Base-by-base conservation (phyloP, 495 filamentous ascomycete genomes). In the Annulohypoxylon stygium region DNA sequence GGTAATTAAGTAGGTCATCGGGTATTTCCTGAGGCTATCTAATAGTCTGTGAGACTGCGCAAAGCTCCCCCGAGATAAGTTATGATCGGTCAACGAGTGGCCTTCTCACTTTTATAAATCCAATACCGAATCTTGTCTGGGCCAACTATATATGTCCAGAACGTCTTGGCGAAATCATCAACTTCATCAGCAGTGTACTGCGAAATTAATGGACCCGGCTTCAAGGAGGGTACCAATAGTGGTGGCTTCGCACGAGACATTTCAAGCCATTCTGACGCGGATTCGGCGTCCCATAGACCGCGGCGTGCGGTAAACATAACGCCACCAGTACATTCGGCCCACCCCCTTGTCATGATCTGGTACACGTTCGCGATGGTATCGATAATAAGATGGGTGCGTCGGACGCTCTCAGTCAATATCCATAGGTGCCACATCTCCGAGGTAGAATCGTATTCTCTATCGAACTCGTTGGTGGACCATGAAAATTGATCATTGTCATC, bases 281-380 rank as follows among this genome's bases (percentile, higher is more conserved):
- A 57, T 20, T 57, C 30, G 7, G 53, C 33, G 8, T 57, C 53
- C 53, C 53, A 57, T 14, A 57, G 18, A 2, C 53, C 53, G 7
- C 53, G 26, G 5, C 53, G 53, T 16, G 53, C 53, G 2, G 53
- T 57, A 57, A 57, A 57, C 53, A 57, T 57, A 2, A 37, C 53
- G 33, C 14, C 53, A 23, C 53, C 53, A 3, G 53, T 16, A 18
- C 53, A 37, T 16, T 57, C 53, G 14, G 53, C 33, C 53, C 30
- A 57, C 23, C 30, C 53, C 26, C 10, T 34, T 18, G 53, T 57
- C 53, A 57, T 57, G 4, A 57, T 36, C 20, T 57, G 53, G 26
- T 82, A 74, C 10, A 82, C 61, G n/a, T 69, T 34, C 8, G 59
- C 48, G 23, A 61, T 16, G 11, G 61, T 54, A 41, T 41, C 61